Conservation (phyloP, 495 filamentous ascomycete species). For the Friedmanniomyces simplex region DNA sequence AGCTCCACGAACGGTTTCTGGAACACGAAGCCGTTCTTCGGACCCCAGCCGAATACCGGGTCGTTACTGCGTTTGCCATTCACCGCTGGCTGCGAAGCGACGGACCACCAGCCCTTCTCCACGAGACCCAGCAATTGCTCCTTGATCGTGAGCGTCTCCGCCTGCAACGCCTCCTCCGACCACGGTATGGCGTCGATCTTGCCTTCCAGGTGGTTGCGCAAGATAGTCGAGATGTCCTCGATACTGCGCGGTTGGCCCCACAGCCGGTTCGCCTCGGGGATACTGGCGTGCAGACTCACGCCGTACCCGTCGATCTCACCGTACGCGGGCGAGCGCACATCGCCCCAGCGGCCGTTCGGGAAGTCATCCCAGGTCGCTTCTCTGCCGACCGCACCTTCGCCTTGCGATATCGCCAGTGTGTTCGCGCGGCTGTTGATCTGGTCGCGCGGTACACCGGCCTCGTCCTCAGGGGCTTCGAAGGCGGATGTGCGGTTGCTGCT, state of each 20-base stretch:
- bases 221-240: conserved; percentile 65
- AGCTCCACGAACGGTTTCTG: conserved; percentile 98
- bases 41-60: conserved; percentile 87
- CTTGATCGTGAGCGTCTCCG: conserved; percentile 74
- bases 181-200: conserved; percentile 73
- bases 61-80: conserved; percentile 70
- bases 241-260: conserved; percentile 67
- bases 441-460: conserved; percentile 53
- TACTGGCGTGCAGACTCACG: conserved; percentile 74
- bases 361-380: conserved; percentile 99
- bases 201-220: conserved; percentile 68
- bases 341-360: conserved; percentile 95
- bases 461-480: conserved; percentile 51
- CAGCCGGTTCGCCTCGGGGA: conserved; percentile 62
- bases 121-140: conserved; percentile 64
- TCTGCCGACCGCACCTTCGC: conserved; percentile 76
- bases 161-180: conserved; percentile 80
- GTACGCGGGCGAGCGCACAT: conserved; percentile 64
- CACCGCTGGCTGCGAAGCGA: conserved; percentile 92
- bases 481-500: conserved; percentile 42
- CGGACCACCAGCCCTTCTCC: conserved; percentile 83
- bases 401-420: conserved; percentile 86
- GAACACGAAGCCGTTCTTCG: conserved; percentile 86
- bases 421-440: conserved; percentile 57
- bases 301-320: conserved; percentile 94